phyloP scores from a whole-genome alignment of 192 early-diverging fungal species.

The Entomortierella parvispora region DNA sequence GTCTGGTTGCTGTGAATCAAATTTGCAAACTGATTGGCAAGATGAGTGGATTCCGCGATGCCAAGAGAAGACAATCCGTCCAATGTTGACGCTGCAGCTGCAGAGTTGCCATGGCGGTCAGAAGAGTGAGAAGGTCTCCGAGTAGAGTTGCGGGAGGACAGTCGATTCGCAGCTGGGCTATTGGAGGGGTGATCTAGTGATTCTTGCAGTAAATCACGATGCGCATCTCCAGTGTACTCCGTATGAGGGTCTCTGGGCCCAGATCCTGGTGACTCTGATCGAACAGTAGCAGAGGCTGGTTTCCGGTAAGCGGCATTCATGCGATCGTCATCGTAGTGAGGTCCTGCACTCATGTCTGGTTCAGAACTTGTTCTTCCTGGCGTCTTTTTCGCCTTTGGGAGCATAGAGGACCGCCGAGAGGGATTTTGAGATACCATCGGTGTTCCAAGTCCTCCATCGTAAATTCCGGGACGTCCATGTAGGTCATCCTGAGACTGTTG shows the following conservation, averaged over 20 bases:
- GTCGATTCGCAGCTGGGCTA: not conserved
- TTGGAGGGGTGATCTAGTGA: slow-evolving; percentile 33
- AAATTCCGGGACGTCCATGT: slow-evolving; percentile 27
- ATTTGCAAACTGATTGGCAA: slow-evolving; percentile 89
- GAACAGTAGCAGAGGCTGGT: slow-evolving; percentile 49
- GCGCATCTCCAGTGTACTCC: slow-evolving; percentile 26
- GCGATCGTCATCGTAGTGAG: slow-evolving; percentile 30
- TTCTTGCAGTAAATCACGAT: slow-evolving; percentile 35
- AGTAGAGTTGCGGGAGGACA: not conserved
- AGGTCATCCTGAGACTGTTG: slow-evolving; percentile 38
- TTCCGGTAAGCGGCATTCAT: slow-evolving; percentile 15
- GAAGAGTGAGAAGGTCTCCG: slow-evolving; percentile 36
- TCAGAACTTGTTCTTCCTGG: slow-evolving; percentile 30
- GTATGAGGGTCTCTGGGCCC: slow-evolving; percentile 45
- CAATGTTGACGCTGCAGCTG: not conserved
- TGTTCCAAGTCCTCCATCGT: slow-evolving; percentile 40
- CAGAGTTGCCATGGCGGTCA: slow-evolving; percentile 5
- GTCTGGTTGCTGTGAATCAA: slow-evolving; percentile 89
- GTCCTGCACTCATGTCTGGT: slow-evolving; percentile 19
- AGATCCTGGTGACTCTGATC: slow-evolving; percentile 41
- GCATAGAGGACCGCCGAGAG: slow-evolving; percentile 33
- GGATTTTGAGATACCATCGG: slow-evolving; percentile 26
- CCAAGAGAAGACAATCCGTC: slow-evolving; percentile 21
- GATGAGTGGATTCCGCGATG: slow-evolving; percentile 66
- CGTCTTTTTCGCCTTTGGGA: slow-evolving; percentile 22